phyloP scores from a whole-genome alignment of 495 filamentous ascomycete species.

The Penicillium desertorum region DNA sequence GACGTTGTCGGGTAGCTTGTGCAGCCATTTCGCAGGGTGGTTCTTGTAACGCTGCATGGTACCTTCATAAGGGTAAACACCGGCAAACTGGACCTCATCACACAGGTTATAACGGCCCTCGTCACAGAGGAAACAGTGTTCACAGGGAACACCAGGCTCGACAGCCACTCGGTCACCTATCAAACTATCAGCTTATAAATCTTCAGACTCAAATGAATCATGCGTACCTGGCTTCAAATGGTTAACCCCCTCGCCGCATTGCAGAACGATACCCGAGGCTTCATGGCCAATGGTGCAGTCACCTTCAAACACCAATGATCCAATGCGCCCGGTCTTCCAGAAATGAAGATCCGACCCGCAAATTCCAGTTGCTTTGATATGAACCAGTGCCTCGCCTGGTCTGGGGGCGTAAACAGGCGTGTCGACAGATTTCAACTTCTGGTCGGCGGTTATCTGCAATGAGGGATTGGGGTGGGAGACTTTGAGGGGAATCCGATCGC shows the following conservation, averaged over 20 bases:
- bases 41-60: conserved; percentile 59
- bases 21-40: conserved; percentile 60
- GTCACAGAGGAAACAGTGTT: conserved; percentile 60
- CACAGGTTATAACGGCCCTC: conserved; percentile 79
- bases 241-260: conserved; percentile 53
- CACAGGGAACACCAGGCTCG: conserved; percentile 72
- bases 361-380: conserved; percentile 52
- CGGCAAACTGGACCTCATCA: conserved; percentile 65
- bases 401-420: conserved; percentile 51
- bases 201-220: neutral
- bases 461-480: conserved; percentile 51
- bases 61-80: conserved; percentile 58
- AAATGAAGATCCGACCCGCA: conserved; percentile 72
- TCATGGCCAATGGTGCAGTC: conserved; percentile 80
- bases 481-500: conserved; percentile 13
- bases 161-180: conserved; percentile 70
- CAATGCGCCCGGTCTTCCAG: conserved; percentile 76
- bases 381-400: conserved; percentile 48
- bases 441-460: conserved; percentile 56
- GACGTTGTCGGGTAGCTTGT: conserved; percentile 62
- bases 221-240: conserved; percentile 35
- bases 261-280: conserved; percentile 65
- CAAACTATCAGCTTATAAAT: neutral
- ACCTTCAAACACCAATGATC: conserved; percentile 63
- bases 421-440: conserved; percentile 49